Evolutionary conservation across 2,329 filamentous ascomycete species (phyloP).

Genomic region (Ceratocystis lukuohia): DNA sequence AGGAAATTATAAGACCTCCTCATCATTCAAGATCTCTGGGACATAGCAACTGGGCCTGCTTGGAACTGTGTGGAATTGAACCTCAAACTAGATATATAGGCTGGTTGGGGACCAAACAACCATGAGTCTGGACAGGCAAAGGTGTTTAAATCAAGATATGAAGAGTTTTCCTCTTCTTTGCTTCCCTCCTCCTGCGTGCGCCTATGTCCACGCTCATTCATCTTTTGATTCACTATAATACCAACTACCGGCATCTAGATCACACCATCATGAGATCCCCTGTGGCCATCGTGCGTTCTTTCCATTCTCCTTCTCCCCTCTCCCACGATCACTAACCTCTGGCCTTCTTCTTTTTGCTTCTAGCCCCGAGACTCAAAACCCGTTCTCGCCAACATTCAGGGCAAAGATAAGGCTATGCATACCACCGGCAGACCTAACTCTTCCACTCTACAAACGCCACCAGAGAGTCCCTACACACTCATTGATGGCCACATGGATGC

Average conservation of each 20-base stretch:
- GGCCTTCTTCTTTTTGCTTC: not conserved
- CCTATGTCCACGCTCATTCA: not conserved
- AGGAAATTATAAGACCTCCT: not conserved
- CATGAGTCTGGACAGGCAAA: not conserved
- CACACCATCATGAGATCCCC: not conserved
- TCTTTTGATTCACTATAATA: not conserved
- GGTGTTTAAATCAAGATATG: not conserved
- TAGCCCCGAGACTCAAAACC: not conserved
- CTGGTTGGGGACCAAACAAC: not conserved
- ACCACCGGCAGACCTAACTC: not conserved
- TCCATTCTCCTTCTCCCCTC: not conserved
- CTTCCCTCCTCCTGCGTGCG: not conserved
- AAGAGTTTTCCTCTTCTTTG: not conserved
- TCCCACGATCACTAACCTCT: not conserved
- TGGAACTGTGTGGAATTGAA: not conserved
- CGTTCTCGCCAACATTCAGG: too few species aligned
- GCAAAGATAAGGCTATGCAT: not conserved
- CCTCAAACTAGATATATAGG: not conserved
- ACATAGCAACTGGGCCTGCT: conserved; percentile 1
- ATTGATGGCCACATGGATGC: not conserved
- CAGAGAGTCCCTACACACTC: not conserved
- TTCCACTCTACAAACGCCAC: not conserved
- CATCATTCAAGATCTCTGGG: not conserved
- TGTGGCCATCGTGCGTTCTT: not conserved
- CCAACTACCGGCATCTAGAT: not conserved